A percentile compares a stretch with the other conserved stretches of the same genome.
Conservation (phyloP, 345 rosid genomes). For the Pugionium dolabratum region DNA sequence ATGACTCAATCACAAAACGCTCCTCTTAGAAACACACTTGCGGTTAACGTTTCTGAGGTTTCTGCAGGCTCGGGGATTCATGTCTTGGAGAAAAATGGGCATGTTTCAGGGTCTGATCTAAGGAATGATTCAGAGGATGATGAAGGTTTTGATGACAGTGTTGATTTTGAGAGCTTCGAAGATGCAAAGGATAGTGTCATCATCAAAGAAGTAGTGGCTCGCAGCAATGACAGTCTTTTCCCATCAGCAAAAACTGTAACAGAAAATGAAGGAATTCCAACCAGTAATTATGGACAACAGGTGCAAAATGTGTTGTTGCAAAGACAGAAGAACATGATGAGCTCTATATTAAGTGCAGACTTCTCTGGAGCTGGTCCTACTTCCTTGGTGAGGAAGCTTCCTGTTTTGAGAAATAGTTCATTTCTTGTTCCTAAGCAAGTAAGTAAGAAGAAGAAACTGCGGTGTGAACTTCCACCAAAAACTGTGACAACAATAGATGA, state of each 20-base stretch:
- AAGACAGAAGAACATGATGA: constrained; percentile 21
- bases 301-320: constrained; percentile 12
- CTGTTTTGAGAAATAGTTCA: constrained; percentile 40
- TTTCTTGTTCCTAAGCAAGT: constrained; percentile 26
- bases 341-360: constrained; percentile 36
- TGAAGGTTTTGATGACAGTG: constrained; percentile 38
- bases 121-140: constrained; percentile 31
- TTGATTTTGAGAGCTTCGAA: constrained; percentile 38
- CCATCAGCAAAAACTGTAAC: constrained; percentile 36
- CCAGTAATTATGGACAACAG: constrained; percentile 26
- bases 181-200: constrained; percentile 43
- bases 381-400: too few relatives aligned
- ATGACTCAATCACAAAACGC: constrained; percentile 46
- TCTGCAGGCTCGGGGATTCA: constrained; percentile 27
- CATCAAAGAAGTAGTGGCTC: constrained; percentile 42
- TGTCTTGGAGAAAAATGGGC: constrained; percentile 34
- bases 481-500: constrained; percentile 63
- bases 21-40: constrained; percentile 59
- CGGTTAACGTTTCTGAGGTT: constrained; percentile 50
- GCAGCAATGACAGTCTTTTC: constrained; percentile 29
- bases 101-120: constrained; percentile 23
- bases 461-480: constrained; percentile 73
- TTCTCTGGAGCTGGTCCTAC: constrained; percentile 18
- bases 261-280: constrained; percentile 26
- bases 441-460: constrained; percentile 52